Conservation (phyloP, 1,284 basidiomycete genomes). For the Irpex rosettiformis region DNA sequence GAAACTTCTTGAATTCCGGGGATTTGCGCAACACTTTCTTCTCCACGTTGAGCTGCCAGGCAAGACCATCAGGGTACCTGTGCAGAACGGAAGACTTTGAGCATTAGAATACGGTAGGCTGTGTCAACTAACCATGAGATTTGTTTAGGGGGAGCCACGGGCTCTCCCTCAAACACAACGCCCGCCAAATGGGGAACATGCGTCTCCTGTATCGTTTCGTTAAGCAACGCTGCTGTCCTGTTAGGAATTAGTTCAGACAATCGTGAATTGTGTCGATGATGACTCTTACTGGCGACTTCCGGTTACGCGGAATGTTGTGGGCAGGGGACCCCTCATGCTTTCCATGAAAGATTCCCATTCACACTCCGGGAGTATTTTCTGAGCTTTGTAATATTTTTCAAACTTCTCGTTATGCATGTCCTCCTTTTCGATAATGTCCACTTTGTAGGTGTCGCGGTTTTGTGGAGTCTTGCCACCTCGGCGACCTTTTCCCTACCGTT, state of each 20-base stretch:
- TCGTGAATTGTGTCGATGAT: neutral
- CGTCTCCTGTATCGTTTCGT: slow-evolving; percentile 65
- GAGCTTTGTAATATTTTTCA: slow-evolving; percentile 74
- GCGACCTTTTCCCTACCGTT: slow-evolving; percentile 8
- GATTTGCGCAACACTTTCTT: slow-evolving; percentile 89
- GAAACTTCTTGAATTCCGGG: slow-evolving; percentile 95
- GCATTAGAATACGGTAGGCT: neutral
- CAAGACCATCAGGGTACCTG: slow-evolving; percentile 92
- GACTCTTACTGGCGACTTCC: slow-evolving; percentile 76
- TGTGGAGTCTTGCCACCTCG: slow-evolving; percentile 4
- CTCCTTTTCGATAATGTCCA: slow-evolving; percentile 42
- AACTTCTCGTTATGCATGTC: slow-evolving; percentile 76
- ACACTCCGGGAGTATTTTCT: slow-evolving; percentile 63
- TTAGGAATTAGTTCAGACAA: slow-evolving; percentile 5
- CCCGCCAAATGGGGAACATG: slow-evolving; percentile 80
- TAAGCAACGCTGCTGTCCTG: slow-evolving; percentile 74
- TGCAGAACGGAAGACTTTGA: slow-evolving; percentile 1
- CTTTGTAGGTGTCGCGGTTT: slow-evolving; percentile 21
- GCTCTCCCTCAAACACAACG: slow-evolving; percentile 77
- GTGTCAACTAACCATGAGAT: slow-evolving; percentile 68
- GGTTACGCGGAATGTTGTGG: slow-evolving; percentile 93
- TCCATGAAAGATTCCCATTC: slow-evolving; percentile 84
- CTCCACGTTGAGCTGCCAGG: slow-evolving; percentile 94
- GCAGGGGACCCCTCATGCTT: slow-evolving; percentile 70
- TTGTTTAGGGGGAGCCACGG: slow-evolving; percentile 76